These are phyloP conservation scores for Syzygium grande DNA, from an alignment of 345 rosid genomes.

Conservation along the genomic window DNA sequence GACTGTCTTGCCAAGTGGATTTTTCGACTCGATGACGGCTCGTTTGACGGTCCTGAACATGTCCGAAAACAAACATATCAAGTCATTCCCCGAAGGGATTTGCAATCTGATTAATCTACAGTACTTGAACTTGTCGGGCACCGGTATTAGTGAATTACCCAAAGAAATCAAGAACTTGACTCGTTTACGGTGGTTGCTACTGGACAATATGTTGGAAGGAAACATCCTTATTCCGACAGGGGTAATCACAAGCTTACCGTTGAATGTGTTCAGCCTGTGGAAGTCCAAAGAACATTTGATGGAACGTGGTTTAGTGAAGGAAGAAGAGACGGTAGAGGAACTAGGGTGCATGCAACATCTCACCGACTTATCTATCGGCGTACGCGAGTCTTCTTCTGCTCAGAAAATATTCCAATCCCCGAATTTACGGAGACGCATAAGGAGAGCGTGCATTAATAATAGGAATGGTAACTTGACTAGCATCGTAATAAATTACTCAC, in stretches of 20 bases:
- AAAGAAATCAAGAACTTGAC: rapidly evolving
- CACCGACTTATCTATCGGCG: rapidly evolving
- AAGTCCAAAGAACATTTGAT: rapidly evolving
- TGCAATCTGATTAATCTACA: neutral
- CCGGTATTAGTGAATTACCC: rapidly evolving
- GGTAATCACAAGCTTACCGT: neutral
- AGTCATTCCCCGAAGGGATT: neutral
- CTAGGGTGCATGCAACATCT: neutral
- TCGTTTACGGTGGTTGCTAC: neutral
- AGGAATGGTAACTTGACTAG: rapidly evolving
- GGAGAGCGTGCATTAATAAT: neutral
- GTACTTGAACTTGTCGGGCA: rapidly evolving
- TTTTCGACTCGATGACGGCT: rapidly evolving
- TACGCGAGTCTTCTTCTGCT: rapidly evolving
- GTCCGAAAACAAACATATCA: rapidly evolving
- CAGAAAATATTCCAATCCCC: neutral
- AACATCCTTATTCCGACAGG: rapidly evolving
- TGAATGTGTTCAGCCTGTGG: neutral
- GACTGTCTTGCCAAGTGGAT: rapidly evolving
- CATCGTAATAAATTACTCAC: neutral
- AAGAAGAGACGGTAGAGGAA: neutral
- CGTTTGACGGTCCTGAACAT: rapidly evolving
- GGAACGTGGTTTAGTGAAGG: rapidly evolving
- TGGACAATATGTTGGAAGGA: rapidly evolving
- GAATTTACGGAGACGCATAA: neutral